These are phyloP conservation scores for Vitis cinerea DNA, from an alignment of 164 flowering plant species.

Conservation along the genomic window DNA sequence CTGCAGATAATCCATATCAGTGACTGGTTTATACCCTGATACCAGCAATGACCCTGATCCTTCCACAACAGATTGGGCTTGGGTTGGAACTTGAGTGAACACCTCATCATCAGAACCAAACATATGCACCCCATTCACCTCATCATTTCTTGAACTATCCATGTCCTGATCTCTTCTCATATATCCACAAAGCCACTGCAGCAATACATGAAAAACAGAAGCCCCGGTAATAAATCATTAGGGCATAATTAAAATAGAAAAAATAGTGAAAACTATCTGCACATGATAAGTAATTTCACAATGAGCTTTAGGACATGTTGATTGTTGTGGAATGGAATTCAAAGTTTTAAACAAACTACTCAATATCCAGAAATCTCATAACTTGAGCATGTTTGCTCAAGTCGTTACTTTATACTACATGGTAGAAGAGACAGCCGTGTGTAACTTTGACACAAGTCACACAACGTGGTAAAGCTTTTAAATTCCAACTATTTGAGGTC, in stretches of 20 bases:
- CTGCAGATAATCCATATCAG: conserved; percentile 94
- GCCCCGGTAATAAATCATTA: conserved; percentile 71
- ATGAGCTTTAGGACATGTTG: no score
- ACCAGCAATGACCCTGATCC: conserved; percentile 63
- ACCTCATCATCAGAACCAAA: conserved; percentile 74
- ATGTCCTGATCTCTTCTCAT: conserved; percentile 35
- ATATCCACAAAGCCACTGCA: conserved; percentile 68
- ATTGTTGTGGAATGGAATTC: no score
- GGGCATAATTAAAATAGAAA: conserved; percentile 47
- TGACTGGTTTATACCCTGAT: conserved; percentile 60
- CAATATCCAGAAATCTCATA: no score
- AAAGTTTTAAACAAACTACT: no score
- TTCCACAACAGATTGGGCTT: conserved; percentile 69
- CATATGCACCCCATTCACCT: conserved; percentile 30
- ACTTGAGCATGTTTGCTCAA: no score
- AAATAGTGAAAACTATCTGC: no score
- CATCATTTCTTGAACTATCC: conserved; percentile 28
- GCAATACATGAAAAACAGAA: conserved; percentile 53
- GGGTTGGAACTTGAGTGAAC: conserved; percentile 65
- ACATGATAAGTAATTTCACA: no score
- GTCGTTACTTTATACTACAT: no score
- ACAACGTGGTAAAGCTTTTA: no score
- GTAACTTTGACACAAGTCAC: no score
- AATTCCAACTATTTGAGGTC: no score
- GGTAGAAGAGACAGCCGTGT: no score